Evolutionary conservation across 2,329 filamentous ascomycete genomes (phyloP).

Genomic region (Colletotrichum musae): DNA sequence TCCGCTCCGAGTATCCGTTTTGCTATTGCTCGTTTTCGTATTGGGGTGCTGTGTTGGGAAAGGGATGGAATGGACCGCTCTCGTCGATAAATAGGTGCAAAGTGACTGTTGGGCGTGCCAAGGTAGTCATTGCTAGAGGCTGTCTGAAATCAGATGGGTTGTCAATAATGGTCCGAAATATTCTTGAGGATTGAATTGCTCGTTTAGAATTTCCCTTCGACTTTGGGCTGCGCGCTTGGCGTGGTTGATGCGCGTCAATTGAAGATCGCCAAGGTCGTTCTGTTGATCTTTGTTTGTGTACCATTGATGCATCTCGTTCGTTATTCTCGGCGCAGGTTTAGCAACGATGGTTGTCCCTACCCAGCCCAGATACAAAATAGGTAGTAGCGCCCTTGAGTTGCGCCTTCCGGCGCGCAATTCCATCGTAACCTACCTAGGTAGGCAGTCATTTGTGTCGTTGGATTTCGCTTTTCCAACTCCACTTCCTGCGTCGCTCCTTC

Average conservation of each 20-base stretch:
- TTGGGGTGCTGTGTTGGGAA: neutral
- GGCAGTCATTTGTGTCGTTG: neutral
- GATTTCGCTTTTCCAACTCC: constrained; percentile 1
- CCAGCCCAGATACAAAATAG: too few species aligned
- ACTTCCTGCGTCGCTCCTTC: neutral
- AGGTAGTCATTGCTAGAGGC: too few species aligned
- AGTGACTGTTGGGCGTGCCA: too few species aligned
- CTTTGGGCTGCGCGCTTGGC: neutral
- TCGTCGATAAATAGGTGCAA: neutral
- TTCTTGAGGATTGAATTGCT: neutral
- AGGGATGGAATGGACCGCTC: neutral
- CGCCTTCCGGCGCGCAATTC: too few species aligned
- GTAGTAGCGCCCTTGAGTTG: too few species aligned
- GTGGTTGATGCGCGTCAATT: constrained; percentile 9
- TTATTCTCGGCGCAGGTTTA: too few species aligned
- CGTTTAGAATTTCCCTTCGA: neutral
- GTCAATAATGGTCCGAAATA: too few species aligned
- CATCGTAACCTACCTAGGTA: neutral
- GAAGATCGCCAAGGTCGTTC: constrained; percentile 14
- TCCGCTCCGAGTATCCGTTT: neutral
- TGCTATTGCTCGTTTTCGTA: neutral
- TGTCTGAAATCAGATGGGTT: too few species aligned
- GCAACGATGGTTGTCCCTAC: too few species aligned
- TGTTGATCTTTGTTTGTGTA: constrained; percentile 5
- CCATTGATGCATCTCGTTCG: too few species aligned